phyloP scores from a whole-genome alignment of 1,139 yeast species.

The Scheffersomyces titani region DNA sequence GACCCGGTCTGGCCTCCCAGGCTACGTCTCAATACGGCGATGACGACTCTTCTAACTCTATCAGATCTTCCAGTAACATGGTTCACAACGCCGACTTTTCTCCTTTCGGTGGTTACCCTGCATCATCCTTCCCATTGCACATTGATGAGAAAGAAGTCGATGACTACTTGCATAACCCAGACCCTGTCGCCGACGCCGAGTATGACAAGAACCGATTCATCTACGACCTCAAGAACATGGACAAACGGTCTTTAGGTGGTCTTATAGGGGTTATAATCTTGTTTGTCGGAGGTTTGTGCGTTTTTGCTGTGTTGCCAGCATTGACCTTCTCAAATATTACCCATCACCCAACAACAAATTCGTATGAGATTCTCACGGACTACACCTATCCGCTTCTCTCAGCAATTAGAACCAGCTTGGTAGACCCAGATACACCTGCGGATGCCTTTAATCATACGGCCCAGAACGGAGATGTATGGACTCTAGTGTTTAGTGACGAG shows the following conservation, averaged over 20 bases:
- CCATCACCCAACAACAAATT: conserved; percentile 26
- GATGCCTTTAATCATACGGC: conserved; percentile 48
- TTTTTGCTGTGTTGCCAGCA: conserved; percentile 74
- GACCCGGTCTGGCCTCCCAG: conserved; percentile 7
- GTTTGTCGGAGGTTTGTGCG: conserved; percentile 57
- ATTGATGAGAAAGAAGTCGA: conserved; percentile 91
- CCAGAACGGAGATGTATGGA: conserved; percentile 63
- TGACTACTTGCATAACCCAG: conserved; percentile 91
- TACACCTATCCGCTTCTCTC: conserved; percentile 61
- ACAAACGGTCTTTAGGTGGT: conserved; percentile 59
- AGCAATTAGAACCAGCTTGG: conserved; percentile 61
- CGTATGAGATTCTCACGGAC: conserved; percentile 50
- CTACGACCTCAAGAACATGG: conserved; percentile 62
- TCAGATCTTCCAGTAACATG: conserved; percentile 11
- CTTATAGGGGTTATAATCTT: conserved; percentile 58
- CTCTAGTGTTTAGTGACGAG: conserved; percentile 78
- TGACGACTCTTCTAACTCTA: conserved; percentile 3
- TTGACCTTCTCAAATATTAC: conserved; percentile 71
- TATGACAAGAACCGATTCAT: conserved; percentile 65
- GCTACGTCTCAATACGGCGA: conserved; percentile 2
- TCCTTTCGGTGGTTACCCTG: conserved; percentile 96
- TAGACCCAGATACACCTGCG: conserved; percentile 80
- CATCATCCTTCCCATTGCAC: conserved; percentile 78
- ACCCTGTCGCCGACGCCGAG: conserved; percentile 83
- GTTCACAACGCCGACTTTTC: conserved; percentile 43